Base-by-base conservation (phyloP, 2,329 filamentous ascomycete species). In the Fulvia fulva region DNA sequence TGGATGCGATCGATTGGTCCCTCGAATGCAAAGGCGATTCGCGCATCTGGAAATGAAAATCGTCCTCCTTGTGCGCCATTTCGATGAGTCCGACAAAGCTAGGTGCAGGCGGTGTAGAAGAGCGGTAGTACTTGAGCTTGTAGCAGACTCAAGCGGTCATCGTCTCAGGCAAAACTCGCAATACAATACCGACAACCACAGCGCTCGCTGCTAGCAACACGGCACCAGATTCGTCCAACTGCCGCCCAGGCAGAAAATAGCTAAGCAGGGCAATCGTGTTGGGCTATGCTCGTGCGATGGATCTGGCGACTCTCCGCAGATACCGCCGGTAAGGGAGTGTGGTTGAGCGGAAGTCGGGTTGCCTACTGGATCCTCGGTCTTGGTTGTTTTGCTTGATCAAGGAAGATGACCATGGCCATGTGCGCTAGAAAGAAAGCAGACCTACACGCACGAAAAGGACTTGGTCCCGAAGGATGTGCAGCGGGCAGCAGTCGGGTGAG, bases 11-110 rank as follows among this genome's bases (percentile, higher is more conserved):
- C 12, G 63, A 63, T 25, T 56, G 57, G 16, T 56, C 60, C 51
- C 63, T 58, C 22, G 63, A 65, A 47, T 65, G 63, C 25, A 54
- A 57, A 12, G 63, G 62, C 22, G 60, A 57, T 25, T 62, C 59
- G 50, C 56, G 59, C 55, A 56, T 19, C 26, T 58, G 62, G 49
- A 56, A 58, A 51, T 64, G 62, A 54, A 61, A 63, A 37, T 62
- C 57, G 46, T 62, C 59, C 25, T 61, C 55, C 26, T 44, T 56
- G 34, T 58, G 62, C 21, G 58, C 61, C 61, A 65, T 63, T 52
- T 7, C 55, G 51, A 44, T n/a, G n/a, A 30, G 11, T 30, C 25
- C n/a, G 19, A 21, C 22, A 9, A 16, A 3, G 47, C 47, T 28
- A 50, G 47, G 26, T 32, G 47, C 23, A 50, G 47, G 47, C 47